These are phyloP conservation scores for Gymnopilus junonius DNA, from an alignment of 768 basidiomycete species.

Conservation along the genomic window DNA sequence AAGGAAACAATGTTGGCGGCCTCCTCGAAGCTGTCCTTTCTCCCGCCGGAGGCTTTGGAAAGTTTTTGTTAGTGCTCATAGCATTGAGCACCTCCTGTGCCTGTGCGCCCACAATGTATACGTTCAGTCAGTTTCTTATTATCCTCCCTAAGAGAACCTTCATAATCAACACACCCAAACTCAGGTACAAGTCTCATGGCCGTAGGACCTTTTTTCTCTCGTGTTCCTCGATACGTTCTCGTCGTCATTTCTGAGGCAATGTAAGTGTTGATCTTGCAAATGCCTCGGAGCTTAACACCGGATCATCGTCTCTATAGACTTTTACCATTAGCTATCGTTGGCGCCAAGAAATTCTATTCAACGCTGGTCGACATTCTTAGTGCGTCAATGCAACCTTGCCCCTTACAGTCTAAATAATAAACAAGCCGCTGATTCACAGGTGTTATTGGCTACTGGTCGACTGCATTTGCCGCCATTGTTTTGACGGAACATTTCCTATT, in stretches of 20 bases:
- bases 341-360: slow-evolving; percentile 65
- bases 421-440: slow-evolving; percentile 25
- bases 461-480: slow-evolving; percentile 61
- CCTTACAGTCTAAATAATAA: neutral
- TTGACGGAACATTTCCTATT: slow-evolving; percentile 71
- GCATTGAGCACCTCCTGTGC: slow-evolving; percentile 77
- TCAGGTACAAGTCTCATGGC: slow-evolving; percentile 67
- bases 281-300: neutral
- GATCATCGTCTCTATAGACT: slow-evolving; percentile 40
- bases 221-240: slow-evolving; percentile 72
- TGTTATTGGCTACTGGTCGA: slow-evolving; percentile 60
- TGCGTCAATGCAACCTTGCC: slow-evolving; percentile 26
- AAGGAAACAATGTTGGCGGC: slow-evolving; percentile 62
- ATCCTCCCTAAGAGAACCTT: neutral
- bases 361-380: slow-evolving; percentile 71
- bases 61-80: slow-evolving; percentile 72
- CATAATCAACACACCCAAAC: neutral
- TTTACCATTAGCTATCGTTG: slow-evolving; percentile 73
- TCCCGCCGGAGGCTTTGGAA: slow-evolving; percentile 68
- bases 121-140: slow-evolving; percentile 47
- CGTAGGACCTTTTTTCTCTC: slow-evolving; percentile 53
- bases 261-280: slow-evolving; percentile 40
- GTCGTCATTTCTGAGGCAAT: slow-evolving; percentile 67
- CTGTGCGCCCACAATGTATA: slow-evolving; percentile 80
- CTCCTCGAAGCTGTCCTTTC: slow-evolving; percentile 63